Percentiles rank a stretch among this genome's conserved stretches.
phyloP scores from a whole-genome alignment of 2,329 filamentous ascomycete genomes.

The Colletotrichum sp. region DNA sequence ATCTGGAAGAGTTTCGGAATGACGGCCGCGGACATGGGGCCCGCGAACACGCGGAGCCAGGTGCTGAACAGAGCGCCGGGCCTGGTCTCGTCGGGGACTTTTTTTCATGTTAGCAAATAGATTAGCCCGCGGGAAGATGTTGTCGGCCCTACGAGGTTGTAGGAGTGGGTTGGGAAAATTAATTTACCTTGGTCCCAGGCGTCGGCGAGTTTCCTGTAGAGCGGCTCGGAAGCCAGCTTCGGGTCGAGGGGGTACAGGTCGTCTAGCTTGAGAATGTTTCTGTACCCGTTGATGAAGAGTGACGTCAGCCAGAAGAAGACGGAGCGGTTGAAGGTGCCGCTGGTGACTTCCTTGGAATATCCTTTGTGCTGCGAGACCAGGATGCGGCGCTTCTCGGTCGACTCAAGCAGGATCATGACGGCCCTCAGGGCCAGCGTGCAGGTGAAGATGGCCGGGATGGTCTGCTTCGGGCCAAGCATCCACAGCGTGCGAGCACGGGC shows the following conservation, averaged over 20 bases:
- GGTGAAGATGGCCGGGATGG: constrained; percentile 22
- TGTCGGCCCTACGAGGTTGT: background rate
- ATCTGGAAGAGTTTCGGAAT: constrained; percentile 24
- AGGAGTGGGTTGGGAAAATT: background rate
- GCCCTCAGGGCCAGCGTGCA: constrained; percentile 15
- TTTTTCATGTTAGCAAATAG: background rate
- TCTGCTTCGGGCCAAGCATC: constrained; percentile 5
- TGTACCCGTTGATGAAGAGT: constrained; percentile 53
- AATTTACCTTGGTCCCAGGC: constrained; percentile 24
- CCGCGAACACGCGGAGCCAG: constrained; percentile 15
- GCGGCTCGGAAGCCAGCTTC: constrained; percentile 17
- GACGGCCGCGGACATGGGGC: constrained; percentile 1
- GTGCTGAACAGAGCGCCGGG: constrained; percentile 18
- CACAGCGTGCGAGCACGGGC: constrained; percentile 22
- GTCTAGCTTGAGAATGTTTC: constrained; percentile 42
- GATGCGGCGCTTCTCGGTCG: constrained; percentile 33
- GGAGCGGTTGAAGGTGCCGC: constrained; percentile 49
- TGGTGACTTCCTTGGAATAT: constrained; percentile 54
- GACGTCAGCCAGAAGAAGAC: constrained; percentile 60
- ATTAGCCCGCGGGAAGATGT: constrained; percentile 4
- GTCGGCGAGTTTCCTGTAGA: constrained; percentile 19
- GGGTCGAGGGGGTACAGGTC: constrained; percentile 30
- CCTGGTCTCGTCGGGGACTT: constrained; percentile 22
- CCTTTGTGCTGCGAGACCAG: constrained; percentile 40
- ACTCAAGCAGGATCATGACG: constrained; percentile 22